Evolutionary conservation across 1,284 basidiomycete species (phyloP).

Genomic region (Rhodotorula sp.): DNA sequence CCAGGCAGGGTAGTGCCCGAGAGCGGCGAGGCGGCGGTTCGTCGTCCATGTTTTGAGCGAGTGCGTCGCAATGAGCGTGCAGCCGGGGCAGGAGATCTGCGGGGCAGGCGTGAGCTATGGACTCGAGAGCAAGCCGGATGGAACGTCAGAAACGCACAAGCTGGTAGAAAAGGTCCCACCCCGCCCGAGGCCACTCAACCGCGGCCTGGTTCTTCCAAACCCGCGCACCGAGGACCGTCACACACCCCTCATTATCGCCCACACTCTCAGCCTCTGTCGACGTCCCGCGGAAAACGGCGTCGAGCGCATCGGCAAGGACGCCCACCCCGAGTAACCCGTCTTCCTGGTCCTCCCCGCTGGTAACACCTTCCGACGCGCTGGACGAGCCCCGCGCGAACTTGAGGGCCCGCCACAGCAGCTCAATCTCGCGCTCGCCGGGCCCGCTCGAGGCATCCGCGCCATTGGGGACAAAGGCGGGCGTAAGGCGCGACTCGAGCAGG

Average conservation of each 20-base stretch:
- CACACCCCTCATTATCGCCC: neutral
- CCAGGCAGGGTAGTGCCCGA: conserved; percentile 36
- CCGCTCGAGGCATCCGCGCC: neutral
- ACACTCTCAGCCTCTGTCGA: neutral
- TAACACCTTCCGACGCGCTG: neutral
- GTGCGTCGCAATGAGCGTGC: conserved; percentile 29
- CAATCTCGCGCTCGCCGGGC: neutral
- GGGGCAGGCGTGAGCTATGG: too few relatives aligned
- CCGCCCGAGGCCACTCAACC: conserved; percentile 18
- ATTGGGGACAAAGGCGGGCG: neutral
- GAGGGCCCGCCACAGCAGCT: conserved; percentile 29
- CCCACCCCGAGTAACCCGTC: conserved; percentile 30
- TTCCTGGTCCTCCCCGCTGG: neutral
- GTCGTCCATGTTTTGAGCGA: conserved; percentile 20
- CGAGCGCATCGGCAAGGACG: conserved; percentile 24
- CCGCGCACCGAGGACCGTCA: conserved; percentile 39
- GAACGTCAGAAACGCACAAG: conserved; percentile 24
- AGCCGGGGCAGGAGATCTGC: conserved; percentile 41
- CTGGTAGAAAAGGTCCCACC: conserved; percentile 43
- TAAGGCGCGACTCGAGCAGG: conserved; percentile 16
- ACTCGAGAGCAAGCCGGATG: conserved; percentile 36
- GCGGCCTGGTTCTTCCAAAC: conserved; percentile 25
- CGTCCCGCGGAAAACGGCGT: conserved; percentile 7
- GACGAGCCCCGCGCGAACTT: conserved; percentile 22
- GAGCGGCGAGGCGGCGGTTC: conserved; percentile 38